phyloP scores from a whole-genome alignment of 495 filamentous ascomycete species.

The Filosporella fistucella region DNA sequence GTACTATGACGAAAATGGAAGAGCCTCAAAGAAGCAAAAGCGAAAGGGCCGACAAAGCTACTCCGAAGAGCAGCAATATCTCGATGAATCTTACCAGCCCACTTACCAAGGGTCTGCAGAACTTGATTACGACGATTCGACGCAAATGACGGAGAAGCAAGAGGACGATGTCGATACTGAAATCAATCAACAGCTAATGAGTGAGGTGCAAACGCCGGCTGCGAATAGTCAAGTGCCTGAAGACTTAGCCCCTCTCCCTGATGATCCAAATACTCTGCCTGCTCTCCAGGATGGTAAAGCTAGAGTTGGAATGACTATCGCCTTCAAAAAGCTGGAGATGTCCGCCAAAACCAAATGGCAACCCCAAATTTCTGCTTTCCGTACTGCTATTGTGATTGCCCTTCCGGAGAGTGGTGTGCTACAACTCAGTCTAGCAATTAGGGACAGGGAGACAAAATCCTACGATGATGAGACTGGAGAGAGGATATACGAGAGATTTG shows the following conservation, averaged over 20 bases:
- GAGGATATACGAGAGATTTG: slow-evolving; percentile 59
- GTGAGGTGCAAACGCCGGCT: slow-evolving; percentile 24
- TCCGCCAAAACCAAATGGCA: slow-evolving; percentile 74
- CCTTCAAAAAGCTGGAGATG: slow-evolving; percentile 72
- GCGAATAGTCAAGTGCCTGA: slow-evolving; percentile 32
- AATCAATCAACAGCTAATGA: slow-evolving; percentile 30
- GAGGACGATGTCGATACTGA: slow-evolving; percentile 21
- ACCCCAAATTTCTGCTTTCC: slow-evolving; percentile 62
- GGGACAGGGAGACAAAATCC: slow-evolving; percentile 53
- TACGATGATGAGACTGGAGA: slow-evolving; percentile 51
- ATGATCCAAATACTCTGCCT: slow-evolving; percentile 52
- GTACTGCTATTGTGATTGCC: slow-evolving; percentile 58
- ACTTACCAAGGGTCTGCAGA: slow-evolving; percentile 42
- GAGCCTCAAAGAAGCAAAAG: slow-evolving; percentile 44
- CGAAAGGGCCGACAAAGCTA: slow-evolving; percentile 30
- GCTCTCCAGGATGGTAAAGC: slow-evolving; percentile 48
- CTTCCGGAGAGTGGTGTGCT: slow-evolving; percentile 43
- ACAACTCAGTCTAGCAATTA: slow-evolving; percentile 60
- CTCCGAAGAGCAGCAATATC: slow-evolving; percentile 28
- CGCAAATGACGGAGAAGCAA: slow-evolving; percentile 7
- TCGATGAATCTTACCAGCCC: slow-evolving; percentile 28
- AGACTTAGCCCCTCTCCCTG: slow-evolving; percentile 66
- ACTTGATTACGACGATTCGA: slow-evolving; percentile 11
- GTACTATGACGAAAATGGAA: slow-evolving; percentile 24
- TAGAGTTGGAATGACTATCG: slow-evolving; percentile 63